Base-by-base conservation (phyloP, 768 basidiomycete genomes). In the Phanerochaete sordida region DNA sequence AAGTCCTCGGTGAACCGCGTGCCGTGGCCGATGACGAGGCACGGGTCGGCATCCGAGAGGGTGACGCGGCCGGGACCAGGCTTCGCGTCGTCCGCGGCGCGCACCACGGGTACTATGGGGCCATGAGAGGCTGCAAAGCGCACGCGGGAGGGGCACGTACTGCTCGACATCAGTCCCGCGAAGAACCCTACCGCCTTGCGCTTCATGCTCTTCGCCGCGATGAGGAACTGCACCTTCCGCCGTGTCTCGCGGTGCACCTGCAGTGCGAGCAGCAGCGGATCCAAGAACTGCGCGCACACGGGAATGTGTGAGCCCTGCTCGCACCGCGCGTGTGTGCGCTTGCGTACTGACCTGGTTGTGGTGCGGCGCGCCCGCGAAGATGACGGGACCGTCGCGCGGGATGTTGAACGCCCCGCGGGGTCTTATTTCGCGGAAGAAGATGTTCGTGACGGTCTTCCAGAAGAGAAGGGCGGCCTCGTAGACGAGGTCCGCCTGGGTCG, bases 341-440 rank as follows among this genome's bases (percentile, higher is more conserved):
- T 35, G 37, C 1, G 66, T 59, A 68, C 75, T 44, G 68, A 88
- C 93, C 76, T 95, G 93, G 72, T 96, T 98, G 68, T 88, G 86
- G 73, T 98, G 95, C 44, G 95, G 95, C 11, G 92, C 95, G 45
- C 83, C 93, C 51, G 93, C 93, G 72, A 97, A 95, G 64, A 98
- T 92, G 56, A 96, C 84, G 2, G 96, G 91, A 0, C 94, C 96
- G 59, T 91, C 83, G 59, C 81, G 81, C 26, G 96, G 96, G 60
- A 98, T 92, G 71, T 97, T 92, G 82, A 91, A 98, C 33, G 95
- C 91, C 53, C 96, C 93, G 73, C 96, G 81, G 3, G 95, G 92
- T 60, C 96, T 83, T 67, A 98, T 88, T 76, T 98, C 96, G 65
- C 96, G 81, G 78, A 98, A 98, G 81, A 98, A 98, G 66, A 98